A percentile compares a stretch with the other conserved stretches of the same genome.
These are phyloP conservation scores for Aspergillus texensis DNA, from an alignment of 2,329 filamentous ascomycete species.

Conservation along the genomic window DNA sequence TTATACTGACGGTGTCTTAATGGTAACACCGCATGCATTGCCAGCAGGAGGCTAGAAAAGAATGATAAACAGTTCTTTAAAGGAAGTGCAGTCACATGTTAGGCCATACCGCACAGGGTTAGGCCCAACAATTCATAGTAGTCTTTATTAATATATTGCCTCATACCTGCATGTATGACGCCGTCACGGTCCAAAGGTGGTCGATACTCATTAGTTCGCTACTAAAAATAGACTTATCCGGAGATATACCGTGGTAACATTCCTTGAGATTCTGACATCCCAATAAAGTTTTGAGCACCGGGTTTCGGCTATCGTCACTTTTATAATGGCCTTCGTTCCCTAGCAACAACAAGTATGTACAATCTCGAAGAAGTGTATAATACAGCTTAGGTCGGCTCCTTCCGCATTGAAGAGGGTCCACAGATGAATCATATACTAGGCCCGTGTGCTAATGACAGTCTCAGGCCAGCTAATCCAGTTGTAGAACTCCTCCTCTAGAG, in stretches of 20 bases:
- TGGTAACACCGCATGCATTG: neutral
- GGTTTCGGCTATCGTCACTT: too few relatives aligned
- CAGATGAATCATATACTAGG: neutral
- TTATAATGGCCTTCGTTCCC: neutral
- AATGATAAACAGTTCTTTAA: neutral
- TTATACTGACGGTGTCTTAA: neutral
- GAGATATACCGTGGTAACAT: neutral
- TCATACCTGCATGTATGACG: neutral
- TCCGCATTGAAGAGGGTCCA: too few relatives aligned
- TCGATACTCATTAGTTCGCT: neutral
- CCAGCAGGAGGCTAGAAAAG: neutral
- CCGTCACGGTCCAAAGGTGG: neutral
- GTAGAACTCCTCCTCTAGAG: conserved; percentile 19
- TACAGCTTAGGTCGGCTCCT: too few relatives aligned
- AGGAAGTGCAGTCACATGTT: neutral
- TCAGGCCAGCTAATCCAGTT: conserved; percentile 34
- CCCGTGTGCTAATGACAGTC: conserved; percentile 3
- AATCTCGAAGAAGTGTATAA: too few relatives aligned
- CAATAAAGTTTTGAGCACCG: too few relatives aligned
- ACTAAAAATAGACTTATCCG: neutral
- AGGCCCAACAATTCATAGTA: neutral
- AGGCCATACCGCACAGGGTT: neutral
- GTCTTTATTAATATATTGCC: neutral
- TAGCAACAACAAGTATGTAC: neutral
- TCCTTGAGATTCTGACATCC: neutral